Evolutionary conservation across 2,329 filamentous ascomycete species (phyloP).

Genomic region (Lasiodiplodia gonubiensis): DNA sequence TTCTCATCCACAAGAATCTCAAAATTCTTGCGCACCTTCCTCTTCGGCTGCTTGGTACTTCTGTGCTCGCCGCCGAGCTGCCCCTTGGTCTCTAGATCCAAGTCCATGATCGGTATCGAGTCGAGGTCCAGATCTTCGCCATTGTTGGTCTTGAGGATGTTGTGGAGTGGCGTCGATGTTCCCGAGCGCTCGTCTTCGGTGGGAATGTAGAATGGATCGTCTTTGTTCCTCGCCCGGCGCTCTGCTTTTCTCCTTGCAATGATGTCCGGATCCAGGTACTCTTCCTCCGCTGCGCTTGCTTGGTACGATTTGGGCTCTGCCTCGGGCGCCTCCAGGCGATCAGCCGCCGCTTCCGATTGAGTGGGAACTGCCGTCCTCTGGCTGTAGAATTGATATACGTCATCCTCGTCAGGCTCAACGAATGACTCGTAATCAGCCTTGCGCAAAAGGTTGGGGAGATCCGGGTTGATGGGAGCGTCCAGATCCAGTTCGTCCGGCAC

Average conservation of each 20-base stretch:
- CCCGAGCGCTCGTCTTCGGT: slow-evolving; percentile 57
- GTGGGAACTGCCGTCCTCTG: slow-evolving; percentile 44
- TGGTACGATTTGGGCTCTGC: slow-evolving; percentile 51
- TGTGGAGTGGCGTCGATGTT: slow-evolving; percentile 77
- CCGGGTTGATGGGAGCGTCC: slow-evolving; percentile 79
- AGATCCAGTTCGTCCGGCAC: slow-evolving; percentile 77
- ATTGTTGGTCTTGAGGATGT: slow-evolving; percentile 70
- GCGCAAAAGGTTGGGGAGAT: slow-evolving; percentile 70
- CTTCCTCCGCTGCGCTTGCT: slow-evolving; percentile 47
- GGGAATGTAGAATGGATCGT: slow-evolving; percentile 94
- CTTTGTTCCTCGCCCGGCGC: slow-evolving; percentile 79
- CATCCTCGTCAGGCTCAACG: slow-evolving; percentile 47
- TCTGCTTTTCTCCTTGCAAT: slow-evolving; percentile 76
- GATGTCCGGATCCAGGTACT: slow-evolving; percentile 74
- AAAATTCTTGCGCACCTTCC: slow-evolving; percentile 45
- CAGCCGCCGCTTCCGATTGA: slow-evolving; percentile 46
- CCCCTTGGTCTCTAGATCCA: slow-evolving; percentile 67
- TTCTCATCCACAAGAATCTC: slow-evolving; percentile 58
- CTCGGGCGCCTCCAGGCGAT: slow-evolving; percentile 49
- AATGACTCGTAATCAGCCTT: slow-evolving; percentile 54
- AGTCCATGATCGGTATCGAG: slow-evolving; percentile 92
- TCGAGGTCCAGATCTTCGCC: slow-evolving; percentile 85
- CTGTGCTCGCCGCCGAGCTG: slow-evolving; percentile 15
- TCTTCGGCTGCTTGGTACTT: slow-evolving; percentile 32
- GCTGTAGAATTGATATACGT: slow-evolving; percentile 54